A percentile compares a stretch with the other conserved stretches of the same genome.
Conservation (phyloP, 2,329 filamentous ascomycete species). For the Colletotrichum sp. region DNA sequence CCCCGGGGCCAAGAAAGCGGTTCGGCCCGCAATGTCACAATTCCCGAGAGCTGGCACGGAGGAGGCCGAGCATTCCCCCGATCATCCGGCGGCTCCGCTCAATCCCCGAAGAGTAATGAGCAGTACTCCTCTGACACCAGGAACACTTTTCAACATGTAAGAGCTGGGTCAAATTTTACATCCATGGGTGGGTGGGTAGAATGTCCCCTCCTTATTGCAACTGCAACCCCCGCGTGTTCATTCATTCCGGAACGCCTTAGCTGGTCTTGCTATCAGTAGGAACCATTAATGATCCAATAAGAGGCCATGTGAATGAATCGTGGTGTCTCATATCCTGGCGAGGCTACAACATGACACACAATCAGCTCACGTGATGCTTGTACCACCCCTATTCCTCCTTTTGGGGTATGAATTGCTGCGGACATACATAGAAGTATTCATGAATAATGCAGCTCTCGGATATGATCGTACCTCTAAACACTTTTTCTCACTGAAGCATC, state of each 20-base stretch:
- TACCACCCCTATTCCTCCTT: not conserved
- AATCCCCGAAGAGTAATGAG: not conserved
- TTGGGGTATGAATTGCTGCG: not conserved
- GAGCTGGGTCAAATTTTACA: too few relatives aligned
- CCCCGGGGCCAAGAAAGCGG: not conserved
- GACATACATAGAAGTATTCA: too few relatives aligned
- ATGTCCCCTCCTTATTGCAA: not conserved
- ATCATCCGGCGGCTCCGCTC: not conserved
- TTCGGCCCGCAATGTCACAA: not conserved
- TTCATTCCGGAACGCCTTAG: accelerated
- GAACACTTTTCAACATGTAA: not conserved
- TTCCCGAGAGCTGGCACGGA: not conserved
- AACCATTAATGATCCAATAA: not conserved
- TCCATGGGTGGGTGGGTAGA: too few relatives aligned
- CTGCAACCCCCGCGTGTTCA: accelerated
- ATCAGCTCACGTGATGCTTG: not conserved
- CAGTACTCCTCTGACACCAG: not conserved
- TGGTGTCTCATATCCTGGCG: not conserved
- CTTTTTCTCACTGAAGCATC: too few relatives aligned
- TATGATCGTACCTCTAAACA: too few relatives aligned
- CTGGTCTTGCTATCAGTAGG: not conserved
- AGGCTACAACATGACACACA: not conserved
- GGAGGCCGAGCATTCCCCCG: not conserved
- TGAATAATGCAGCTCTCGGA: too few relatives aligned
- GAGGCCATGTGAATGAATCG: not conserved